Conservation (phyloP, 1,284 basidiomycete genomes). For the Leccinum griseonigrum region DNA sequence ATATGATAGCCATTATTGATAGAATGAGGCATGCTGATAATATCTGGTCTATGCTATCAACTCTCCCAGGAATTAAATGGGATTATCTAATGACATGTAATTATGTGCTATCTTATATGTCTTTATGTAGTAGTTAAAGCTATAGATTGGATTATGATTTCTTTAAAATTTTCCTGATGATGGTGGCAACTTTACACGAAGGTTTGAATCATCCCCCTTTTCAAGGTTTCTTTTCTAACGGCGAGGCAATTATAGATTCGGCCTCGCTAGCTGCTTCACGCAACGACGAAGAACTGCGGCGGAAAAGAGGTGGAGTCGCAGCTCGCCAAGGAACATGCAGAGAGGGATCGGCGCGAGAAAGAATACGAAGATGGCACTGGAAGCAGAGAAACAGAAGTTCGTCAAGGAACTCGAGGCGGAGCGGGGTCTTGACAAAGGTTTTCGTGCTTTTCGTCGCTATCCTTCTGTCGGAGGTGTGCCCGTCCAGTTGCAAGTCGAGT, state of each 20-base stretch:
- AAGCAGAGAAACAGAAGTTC: slow-evolving; percentile 79
- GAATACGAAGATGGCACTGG: slow-evolving; percentile 73
- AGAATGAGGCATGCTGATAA: no score
- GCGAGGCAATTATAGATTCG: slow-evolving; percentile 58
- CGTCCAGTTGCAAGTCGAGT: slow-evolving; percentile 85
- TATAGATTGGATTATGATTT: no score
- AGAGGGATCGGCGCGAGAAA: slow-evolving; percentile 84
- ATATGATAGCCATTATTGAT: no score
- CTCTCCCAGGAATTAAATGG: no score
- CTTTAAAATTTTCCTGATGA: no score
- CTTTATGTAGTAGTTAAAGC: no score
- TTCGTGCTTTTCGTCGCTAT: slow-evolving; percentile 74
- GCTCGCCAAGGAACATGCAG: slow-evolving; percentile 80
- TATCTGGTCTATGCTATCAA: no score
- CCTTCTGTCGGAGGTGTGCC: slow-evolving; percentile 72
- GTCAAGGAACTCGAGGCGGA: slow-evolving; percentile 85
- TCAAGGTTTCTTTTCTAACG: background rate
- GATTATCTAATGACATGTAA: no score
- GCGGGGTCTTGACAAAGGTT: slow-evolving; percentile 61
- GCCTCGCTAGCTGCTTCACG: slow-evolving; percentile 88
- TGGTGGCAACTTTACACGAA: slow-evolving; percentile 99
- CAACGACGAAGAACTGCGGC: slow-evolving; percentile 88
- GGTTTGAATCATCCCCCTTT: slow-evolving; percentile 37
- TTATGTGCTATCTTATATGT: no score
- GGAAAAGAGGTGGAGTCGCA: slow-evolving; percentile 85